Base-by-base conservation (phyloP, 2,329 filamentous ascomycete genomes). In the Paecilomyces niveus region DNA sequence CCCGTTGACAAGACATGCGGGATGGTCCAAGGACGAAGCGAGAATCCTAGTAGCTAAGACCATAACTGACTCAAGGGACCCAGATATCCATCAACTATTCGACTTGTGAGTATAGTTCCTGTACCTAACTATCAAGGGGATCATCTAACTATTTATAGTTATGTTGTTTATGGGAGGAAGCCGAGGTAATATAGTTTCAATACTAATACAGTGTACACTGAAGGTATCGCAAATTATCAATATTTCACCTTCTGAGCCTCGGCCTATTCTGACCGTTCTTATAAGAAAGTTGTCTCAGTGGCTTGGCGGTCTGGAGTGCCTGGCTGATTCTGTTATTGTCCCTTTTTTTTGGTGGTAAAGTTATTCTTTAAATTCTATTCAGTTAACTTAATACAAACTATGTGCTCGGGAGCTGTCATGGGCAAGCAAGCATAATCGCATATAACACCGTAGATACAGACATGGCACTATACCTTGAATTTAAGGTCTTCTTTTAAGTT, bases 91-190 rank as follows among this genome's bases (percentile, higher is more conserved):
- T 18, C 11, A 6, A 6, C 9, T 57, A 10, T 39, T 33, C 15
- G 18, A 57, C 45, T 57, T 53, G 55, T 57, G 18, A 57, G 55
- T 57, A 24, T 7, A 56, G 24, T 22, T n/a, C 35, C 15, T n/a
- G 8, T 52, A 18, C 2, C 18, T 26, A 10, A 18, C 24, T 52
- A 3, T 22, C 8, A 22, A 52, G 6, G 11, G 11, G 3, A 26
- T 11, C 3, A 52, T 52, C 18, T 52, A 22, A 52, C 49, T 18
- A 22, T 18, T 4, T 52, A 39, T 52, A 52, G 49, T 18, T 52
- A 26, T 11, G 49, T 52, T 52, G 49, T 52, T 18, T 52, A 52
- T 22, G 49, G 49, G 7, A 9, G 49, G 21, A 52, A 24, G 18
- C 49, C 49, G 8, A 26, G 24, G 49, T 22, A 22, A 26, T 24